These are phyloP conservation scores for Cladophialophora immunda DNA, from an alignment of 2,329 filamentous ascomycete species.

Conservation along the genomic window DNA sequence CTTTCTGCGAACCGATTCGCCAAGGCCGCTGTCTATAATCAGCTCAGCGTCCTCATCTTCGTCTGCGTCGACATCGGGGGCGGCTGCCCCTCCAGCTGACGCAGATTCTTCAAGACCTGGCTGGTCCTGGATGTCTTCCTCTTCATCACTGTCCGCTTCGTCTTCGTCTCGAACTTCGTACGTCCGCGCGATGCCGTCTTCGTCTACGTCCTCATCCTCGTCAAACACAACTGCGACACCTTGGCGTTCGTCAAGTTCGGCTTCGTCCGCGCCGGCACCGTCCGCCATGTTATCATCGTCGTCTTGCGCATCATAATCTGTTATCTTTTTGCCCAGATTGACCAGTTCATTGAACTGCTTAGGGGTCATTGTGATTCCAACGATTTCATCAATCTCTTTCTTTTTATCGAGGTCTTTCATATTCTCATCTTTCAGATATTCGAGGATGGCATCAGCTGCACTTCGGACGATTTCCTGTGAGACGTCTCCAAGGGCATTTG, in stretches of 20 bases:
- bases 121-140: slow-evolving; percentile 72
- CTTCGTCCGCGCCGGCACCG: slow-evolving; percentile 70
- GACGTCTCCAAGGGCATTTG: slow-evolving; percentile 88
- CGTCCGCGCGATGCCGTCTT: slow-evolving; percentile 78
- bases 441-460: slow-evolving; percentile 88
- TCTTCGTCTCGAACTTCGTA: slow-evolving; percentile 88
- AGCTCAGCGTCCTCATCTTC: slow-evolving; percentile 69
- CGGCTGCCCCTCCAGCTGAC: slow-evolving; percentile 56
- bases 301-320: slow-evolving; percentile 95
- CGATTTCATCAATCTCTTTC: slow-evolving; percentile 92
- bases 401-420: slow-evolving; percentile 99
- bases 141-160: slow-evolving; percentile 73
- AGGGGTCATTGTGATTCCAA: slow-evolving; percentile 80
- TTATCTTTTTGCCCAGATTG: slow-evolving; percentile 98
- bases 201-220: slow-evolving; percentile 85
- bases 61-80: slow-evolving; percentile 53
- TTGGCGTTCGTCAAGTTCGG: slow-evolving; percentile 90
- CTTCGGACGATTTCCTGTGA: slow-evolving; percentile 90
- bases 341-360: slow-evolving; percentile 98
- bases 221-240: slow-evolving; percentile 98
- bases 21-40: slow-evolving; percentile 76
- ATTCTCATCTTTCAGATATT: slow-evolving; percentile 92
- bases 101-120: slow-evolving; percentile 61
- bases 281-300: slow-evolving; percentile 88
- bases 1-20: slow-evolving; percentile 56